phyloP scores from a whole-genome alignment of 1,284 basidiomycete species.

The Malassezia equina region DNA sequence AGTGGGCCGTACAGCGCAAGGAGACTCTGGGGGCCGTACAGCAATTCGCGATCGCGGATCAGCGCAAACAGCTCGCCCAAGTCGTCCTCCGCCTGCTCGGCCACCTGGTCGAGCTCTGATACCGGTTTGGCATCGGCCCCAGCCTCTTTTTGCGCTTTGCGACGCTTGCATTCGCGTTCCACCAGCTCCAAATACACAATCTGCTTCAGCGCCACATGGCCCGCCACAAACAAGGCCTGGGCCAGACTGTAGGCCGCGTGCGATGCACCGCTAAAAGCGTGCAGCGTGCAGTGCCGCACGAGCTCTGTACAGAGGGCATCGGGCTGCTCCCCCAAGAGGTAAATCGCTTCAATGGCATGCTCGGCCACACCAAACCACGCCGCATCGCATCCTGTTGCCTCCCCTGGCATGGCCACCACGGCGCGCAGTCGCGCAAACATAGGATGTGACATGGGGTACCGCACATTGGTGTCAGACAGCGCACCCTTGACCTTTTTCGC shows the following conservation, averaged over 20 bases:
- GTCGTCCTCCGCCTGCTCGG: constrained; percentile 94
- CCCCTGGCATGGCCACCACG: constrained; percentile 49
- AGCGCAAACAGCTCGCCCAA: constrained; percentile 80
- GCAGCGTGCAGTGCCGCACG: constrained; percentile 66
- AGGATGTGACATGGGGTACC: constrained; percentile 75
- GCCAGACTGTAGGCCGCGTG: constrained; percentile 64
- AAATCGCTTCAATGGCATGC: constrained; percentile 91
- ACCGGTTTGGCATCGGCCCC: constrained; percentile 54
- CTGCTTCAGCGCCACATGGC: constrained; percentile 93
- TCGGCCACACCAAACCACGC: constrained; percentile 78
- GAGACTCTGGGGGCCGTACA: constrained; percentile 74
- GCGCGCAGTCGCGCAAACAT: constrained; percentile 76
- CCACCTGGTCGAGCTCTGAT: constrained; percentile 77
- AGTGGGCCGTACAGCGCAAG: constrained; percentile 78
- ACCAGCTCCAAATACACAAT: constrained; percentile 92
- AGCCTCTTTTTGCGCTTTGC: constrained; percentile 70
- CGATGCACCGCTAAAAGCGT: constrained; percentile 55
- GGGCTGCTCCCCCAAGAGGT: constrained; percentile 84
- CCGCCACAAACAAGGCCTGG: constrained; percentile 84
- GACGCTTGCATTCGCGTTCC: constrained; percentile 91
- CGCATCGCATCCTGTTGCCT: constrained; percentile 18
- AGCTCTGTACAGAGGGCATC: constrained; percentile 72
- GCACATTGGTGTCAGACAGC: constrained; percentile 71
- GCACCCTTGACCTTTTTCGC: constrained; percentile 85
- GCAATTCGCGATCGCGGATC: constrained; percentile 74